These are phyloP conservation scores for Raffaelea ambrosiae DNA, from an alignment of 2,329 filamentous ascomycete genomes.

Conservation along the genomic window DNA sequence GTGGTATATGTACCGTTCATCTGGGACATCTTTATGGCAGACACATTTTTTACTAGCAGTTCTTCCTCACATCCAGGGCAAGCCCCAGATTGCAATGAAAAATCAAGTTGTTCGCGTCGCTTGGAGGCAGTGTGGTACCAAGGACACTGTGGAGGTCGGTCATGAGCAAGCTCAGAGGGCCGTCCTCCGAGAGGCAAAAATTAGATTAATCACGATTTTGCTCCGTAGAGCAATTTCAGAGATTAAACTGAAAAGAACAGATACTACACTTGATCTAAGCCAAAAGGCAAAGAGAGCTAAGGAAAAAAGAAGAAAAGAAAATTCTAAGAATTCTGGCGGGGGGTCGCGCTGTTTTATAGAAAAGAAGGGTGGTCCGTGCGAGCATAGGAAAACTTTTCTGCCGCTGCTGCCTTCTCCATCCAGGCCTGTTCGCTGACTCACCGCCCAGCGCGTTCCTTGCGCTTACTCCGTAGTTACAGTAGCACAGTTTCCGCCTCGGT, in stretches of 20 bases:
- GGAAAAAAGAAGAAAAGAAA: conserved; percentile 39
- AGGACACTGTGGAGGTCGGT: conserved; percentile 58
- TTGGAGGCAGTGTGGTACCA: conserved; percentile 67
- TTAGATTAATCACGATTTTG: conserved; percentile 73
- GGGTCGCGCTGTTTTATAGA: conserved; percentile 8
- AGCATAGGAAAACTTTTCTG: neutral
- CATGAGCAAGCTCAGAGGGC: conserved; percentile 68
- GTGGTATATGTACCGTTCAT: too few relatives aligned
- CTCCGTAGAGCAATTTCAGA: conserved; percentile 73
- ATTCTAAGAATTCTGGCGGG: conserved; percentile 7
- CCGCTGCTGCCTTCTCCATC: too few relatives aligned
- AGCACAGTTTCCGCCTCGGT: too few relatives aligned
- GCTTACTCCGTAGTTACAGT: too few relatives aligned
- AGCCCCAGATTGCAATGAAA: conserved; percentile 50
- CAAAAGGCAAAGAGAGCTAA: conserved; percentile 50
- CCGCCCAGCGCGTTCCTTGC: too few relatives aligned
- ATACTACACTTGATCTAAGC: conserved; percentile 94
- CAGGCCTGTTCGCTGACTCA: too few relatives aligned
- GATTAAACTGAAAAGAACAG: conserved; percentile 97
- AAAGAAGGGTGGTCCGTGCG: conserved; percentile 2
- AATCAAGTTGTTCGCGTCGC: conserved; percentile 56
- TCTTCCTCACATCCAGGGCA: conserved; percentile 50
- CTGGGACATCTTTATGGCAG: too few relatives aligned
- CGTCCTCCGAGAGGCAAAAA: conserved; percentile 53
- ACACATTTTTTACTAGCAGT: too few relatives aligned